Conservation (phyloP, 2,329 filamentous ascomycete species). For the Penicillium sp. region DNA sequence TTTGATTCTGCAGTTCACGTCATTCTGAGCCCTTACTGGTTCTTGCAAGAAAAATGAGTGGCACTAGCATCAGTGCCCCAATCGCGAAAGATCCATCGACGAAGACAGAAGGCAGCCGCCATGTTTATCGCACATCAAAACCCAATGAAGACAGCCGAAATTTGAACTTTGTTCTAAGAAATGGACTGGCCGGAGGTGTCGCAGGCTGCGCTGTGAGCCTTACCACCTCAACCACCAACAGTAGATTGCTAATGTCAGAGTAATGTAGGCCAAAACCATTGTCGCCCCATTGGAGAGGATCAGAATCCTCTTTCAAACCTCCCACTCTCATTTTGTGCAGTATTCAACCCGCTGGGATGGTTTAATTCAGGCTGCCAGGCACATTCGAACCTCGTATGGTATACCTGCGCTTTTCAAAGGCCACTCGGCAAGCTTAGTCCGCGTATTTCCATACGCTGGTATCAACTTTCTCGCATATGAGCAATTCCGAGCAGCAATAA, state of each 20-base stretch:
- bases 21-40: not conserved
- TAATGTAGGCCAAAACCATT: slow-evolving; percentile 4
- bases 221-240: not conserved
- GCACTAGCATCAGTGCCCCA: not conserved
- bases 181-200: slow-evolving; percentile 78
- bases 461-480: slow-evolving; percentile 99
- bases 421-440: slow-evolving; percentile 86
- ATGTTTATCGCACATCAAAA: not conserved
- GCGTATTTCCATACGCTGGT: slow-evolving; percentile 95
- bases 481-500: slow-evolving; percentile 79
- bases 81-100: not conserved
- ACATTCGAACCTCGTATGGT: slow-evolving; percentile 34
- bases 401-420: slow-evolving; percentile 68
- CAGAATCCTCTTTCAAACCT: slow-evolving; percentile 7
- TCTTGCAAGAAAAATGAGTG: not conserved
- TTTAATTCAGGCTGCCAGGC: slow-evolving; percentile 67
- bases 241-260: not conserved
- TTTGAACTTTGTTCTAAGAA: slow-evolving; percentile 77
- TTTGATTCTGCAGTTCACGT: not conserved
- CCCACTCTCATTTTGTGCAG: slow-evolving; percentile 48
- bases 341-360: slow-evolving; percentile 88
- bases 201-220: slow-evolving; percentile 79
- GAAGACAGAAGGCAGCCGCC: not conserved
- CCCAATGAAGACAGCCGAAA: slow-evolving; percentile 56
- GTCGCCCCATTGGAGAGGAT: slow-evolving; percentile 4